A percentile compares a stretch with the other conserved stretches of the same genome.
Conservation (phyloP, 805 yeast species). For the Spathaspora boniae region DNA sequence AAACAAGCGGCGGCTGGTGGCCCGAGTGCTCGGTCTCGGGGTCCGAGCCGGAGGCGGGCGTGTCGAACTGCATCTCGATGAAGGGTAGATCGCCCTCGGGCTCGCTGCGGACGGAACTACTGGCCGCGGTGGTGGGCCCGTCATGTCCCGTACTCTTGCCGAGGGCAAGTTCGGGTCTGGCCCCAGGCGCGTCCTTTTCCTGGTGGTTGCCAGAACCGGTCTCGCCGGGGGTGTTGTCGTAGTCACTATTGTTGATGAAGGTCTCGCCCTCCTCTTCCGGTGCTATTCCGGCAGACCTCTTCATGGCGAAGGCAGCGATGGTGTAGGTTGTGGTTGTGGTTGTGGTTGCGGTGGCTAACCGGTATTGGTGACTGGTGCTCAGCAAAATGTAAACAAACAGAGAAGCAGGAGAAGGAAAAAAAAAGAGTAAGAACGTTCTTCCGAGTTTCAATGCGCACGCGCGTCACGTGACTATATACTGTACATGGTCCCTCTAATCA, state of each 20-base stretch:
- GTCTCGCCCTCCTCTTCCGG: constrained; percentile 20
- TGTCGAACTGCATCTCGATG: constrained; percentile 10
- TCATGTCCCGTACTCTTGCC: background rate
- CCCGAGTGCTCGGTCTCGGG: constrained; percentile 6
- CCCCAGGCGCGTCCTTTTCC: constrained; percentile 1
- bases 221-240: constrained; percentile 9
- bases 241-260: constrained; percentile 41
- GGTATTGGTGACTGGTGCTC: background rate
- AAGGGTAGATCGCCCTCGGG: background rate
- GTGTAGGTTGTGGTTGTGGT: too few species aligned
- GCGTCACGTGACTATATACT: background rate
- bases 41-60: constrained; percentile 16
- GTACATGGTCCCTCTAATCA: background rate
- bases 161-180: background rate
- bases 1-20: constrained; percentile 1
- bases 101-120: background rate
- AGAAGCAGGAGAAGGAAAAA: background rate
- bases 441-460: background rate
- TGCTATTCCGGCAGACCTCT: constrained; percentile 7
- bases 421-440: background rate
- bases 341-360: background rate
- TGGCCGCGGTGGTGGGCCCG: background rate
- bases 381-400: background rate
- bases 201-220: background rate
- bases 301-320: too few species aligned